These are phyloP conservation scores for Paragyromitra xinjiangensis DNA, from an alignment of 495 filamentous ascomycete genomes.

Conservation along the genomic window DNA sequence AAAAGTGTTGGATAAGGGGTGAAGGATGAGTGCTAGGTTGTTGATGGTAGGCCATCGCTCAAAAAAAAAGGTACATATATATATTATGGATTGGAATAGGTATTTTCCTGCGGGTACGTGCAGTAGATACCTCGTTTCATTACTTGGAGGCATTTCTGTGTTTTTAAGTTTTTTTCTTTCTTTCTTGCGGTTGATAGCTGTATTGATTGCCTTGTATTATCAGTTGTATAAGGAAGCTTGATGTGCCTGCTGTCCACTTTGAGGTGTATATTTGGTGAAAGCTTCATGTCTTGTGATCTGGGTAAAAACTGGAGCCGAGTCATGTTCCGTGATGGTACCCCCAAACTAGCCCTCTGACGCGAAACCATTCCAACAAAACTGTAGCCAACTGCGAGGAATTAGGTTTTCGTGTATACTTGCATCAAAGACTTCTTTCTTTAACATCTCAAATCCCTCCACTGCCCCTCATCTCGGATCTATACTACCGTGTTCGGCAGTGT, in stretches of 20 bases:
- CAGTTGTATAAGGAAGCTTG: background rate
- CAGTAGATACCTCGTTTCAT: slow-evolving; percentile 5
- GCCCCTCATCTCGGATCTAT: no score
- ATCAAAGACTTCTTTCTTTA: no score
- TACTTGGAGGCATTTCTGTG: slow-evolving; percentile 8
- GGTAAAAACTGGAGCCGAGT: background rate
- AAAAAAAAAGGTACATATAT: slow-evolving; percentile 3
- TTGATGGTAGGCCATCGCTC: background rate
- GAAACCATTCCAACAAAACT: no score
- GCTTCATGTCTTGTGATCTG: background rate
- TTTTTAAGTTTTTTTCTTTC: background rate
- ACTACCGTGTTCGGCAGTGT: no score
- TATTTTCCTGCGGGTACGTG: background rate
- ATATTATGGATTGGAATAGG: slow-evolving; percentile 13
- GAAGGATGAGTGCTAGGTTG: background rate
- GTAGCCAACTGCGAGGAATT: no score
- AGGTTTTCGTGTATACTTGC: no score
- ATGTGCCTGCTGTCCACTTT: background rate
- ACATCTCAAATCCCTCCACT: no score
- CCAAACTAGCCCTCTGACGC: no score
- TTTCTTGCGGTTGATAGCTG: background rate
- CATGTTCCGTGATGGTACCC: background rate
- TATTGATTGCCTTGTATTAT: background rate
- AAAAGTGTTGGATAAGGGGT: background rate
- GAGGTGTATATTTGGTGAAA: background rate